Base-by-base conservation (phyloP, 2,329 filamentous ascomycete genomes). In the Amauroascus niger region DNA sequence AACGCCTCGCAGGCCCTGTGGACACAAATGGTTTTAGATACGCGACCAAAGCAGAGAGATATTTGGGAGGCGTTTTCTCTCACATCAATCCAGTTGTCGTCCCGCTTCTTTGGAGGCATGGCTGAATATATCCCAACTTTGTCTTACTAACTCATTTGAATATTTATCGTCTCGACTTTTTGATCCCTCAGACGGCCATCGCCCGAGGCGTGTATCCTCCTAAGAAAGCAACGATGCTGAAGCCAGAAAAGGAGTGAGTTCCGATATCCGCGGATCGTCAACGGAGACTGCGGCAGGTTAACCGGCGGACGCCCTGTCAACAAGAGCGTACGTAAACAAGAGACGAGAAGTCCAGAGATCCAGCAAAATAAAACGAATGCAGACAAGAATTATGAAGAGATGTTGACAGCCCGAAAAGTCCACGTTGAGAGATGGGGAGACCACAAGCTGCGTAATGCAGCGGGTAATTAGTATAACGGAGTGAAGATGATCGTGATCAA, bases 1-100 rank as follows among this genome's bases (percentile, higher is more conserved):
- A 50, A 71, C 59, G 28, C 71, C 71, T 26, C 71, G 68, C 28
- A 73, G 64, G 57, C 71, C 71, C 71, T 73, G 28, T n/a, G 28
- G 9, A 43, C 30, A 51, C 35, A 48, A 32, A 39, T 30, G 22
- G 11, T 32, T 37, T 55, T 39, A 49, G 26, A 26, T 24, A 30
- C 40, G 18, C 8, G 33, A 28, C 32, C 18, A 33, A n/a, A 26
- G 20, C 26, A 4, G 30, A 9, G 26, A 33, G 14, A n/a, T n/a
- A n/a, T n/a, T n/a, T 16, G 5, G n/a, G 18, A 7, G 16, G 11
- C 22, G 26, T 22, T 24, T 24, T 39, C 16, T 49, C 58, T 24
- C 56, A 62, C 60, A 55, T 62, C 60, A 37, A 62, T 53, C 60
- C 60, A 62, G 52, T 62, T 62, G 47, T 61, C 59, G 30, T 61